Base-by-base conservation (phyloP, 2,329 filamentous ascomycete genomes). In the Fulvia fulva region DNA sequence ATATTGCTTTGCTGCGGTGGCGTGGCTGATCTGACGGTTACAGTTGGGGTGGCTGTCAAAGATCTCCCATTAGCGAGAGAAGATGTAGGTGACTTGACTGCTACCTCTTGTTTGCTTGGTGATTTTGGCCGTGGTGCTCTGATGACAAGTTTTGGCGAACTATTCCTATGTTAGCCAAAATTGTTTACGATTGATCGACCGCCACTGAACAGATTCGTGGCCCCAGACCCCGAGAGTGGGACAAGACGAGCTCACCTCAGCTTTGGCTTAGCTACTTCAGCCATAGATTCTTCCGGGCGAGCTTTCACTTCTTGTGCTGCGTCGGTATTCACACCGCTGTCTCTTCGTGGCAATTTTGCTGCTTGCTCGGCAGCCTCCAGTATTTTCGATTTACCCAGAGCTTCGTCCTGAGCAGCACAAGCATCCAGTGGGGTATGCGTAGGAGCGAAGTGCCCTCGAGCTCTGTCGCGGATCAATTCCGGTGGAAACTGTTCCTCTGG, bases 361-460 rank as follows among this genome's bases (percentile, higher is more conserved):
- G 47, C 51, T 51, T 62, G 55, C 11, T 57, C 55, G 46, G 55
- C 51, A 11, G 60, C 60, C 6, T 57, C 49, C 25, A 63, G 59
- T 28, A 60, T 55, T 25, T 54, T 41, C 21, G 51, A 53, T 51
- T 62, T 64, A 12, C 53, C 44, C 14, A 62, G 56, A 26, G 59
- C 63, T 23, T 54, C 47, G 22, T 65, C 63, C 49, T 65, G 63
- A 19, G 63, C 63, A 19, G 60, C 59, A 53, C 53, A 61, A 19
- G 56, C 56, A 47, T 65, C 63, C 49, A 55, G 54, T 47, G 58
- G 61, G 28, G 63, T 65, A 52, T 64, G 62, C 45, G 59, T 58
- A 44, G 63, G 62, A 49, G 56, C 52, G 22, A 57, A 59, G 21
- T 30, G 30, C 7, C 58, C 58, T 25, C 45, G 34, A 34, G 46